phyloP scores from a whole-genome alignment of 2,329 filamentous ascomycete genomes.

The Pyricularia pennisetigena region DNA sequence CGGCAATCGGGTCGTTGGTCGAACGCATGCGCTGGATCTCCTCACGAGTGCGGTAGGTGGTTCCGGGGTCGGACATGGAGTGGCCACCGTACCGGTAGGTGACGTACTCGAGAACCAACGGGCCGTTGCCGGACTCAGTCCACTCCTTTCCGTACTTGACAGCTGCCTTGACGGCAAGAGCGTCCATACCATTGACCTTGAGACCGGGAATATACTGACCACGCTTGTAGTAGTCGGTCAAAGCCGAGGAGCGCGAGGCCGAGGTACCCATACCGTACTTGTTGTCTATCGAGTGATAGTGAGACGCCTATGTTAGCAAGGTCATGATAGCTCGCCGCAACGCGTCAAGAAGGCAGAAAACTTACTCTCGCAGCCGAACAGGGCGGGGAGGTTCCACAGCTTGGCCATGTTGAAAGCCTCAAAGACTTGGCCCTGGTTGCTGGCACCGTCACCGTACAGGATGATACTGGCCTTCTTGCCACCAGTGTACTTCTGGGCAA shows the following conservation, averaged over 20 bases:
- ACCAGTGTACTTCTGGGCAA: slow-evolving; percentile 89
- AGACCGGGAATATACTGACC: slow-evolving; percentile 98
- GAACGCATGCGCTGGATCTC: slow-evolving; percentile 99
- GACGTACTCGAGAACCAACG: slow-evolving; percentile 95
- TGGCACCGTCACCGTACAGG: slow-evolving; percentile 95
- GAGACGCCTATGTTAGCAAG: not conserved
- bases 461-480: slow-evolving; percentile 80
- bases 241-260: slow-evolving; percentile 82
- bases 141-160: slow-evolving; percentile 90
- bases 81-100: slow-evolving; percentile 99
- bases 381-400: slow-evolving; percentile 90
- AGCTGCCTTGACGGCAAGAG: slow-evolving; percentile 93
- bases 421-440: slow-evolving; percentile 99
- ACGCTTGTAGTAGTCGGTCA: slow-evolving; percentile 99
- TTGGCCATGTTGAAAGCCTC: slow-evolving; percentile 99
- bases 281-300: slow-evolving; percentile 59
- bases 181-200: slow-evolving; percentile 99
- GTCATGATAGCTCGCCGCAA: not conserved
- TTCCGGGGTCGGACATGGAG: slow-evolving; percentile 99
- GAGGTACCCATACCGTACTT: slow-evolving; percentile 99
- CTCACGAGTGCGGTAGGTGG: slow-evolving; percentile 97
- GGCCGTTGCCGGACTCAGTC: slow-evolving; percentile 74
- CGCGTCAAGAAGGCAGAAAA: slow-evolving; percentile 14
- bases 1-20: slow-evolving; percentile 96
- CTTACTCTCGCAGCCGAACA: slow-evolving; percentile 98